Evolutionary conservation across 106 monocot species (phyloP), one percentile per base, ranked within the genome.

Genomic region (Dendrobium chrysotoxum): DNA sequence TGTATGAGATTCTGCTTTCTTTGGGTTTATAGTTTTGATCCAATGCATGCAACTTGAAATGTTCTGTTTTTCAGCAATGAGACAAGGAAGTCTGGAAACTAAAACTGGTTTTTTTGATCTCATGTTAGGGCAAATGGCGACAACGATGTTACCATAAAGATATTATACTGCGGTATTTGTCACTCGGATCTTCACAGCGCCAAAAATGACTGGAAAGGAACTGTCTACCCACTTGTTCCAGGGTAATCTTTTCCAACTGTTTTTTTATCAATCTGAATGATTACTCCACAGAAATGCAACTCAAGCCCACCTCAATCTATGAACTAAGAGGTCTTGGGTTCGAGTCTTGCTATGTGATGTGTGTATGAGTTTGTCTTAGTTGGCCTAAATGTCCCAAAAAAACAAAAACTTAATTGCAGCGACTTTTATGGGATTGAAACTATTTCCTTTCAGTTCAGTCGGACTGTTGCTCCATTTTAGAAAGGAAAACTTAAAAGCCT

Each of bases 141-240:
- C 41, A 41, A 82, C 66, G 89, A 89, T 58, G 82, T 89, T 23
- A 76, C 84, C 4, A 70, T 89, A 28, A 86, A 89, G 77, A 82
- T 89, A 72, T 38, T 89, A 35, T 89, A 84, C 64, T 89, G 89
- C 53, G 89, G 89, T 1, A 80, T 89, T 31, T 89, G 89, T 66
- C 89, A 89, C 75, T 77, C 89, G 1, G 89, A 89, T 73, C 84
- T 89, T 40, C 86, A 89, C 72, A 50, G 15, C 57, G 76, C 80
- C 53, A 86, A 86, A 83, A 89, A 89, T 39, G 86, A 84, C 15
- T 89, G 89, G 89, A 39, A 21, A 20, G 82, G 73, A 11, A 35
- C 86, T n/a, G 44, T 46, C 7, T 89, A 86, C 81, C 89, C 89
- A 21, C 50, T 87, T 26, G 78, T 90, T 41, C 72, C 87, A 4